These are phyloP conservation scores for Ophiostoma montium DNA, from an alignment of 2,329 filamentous ascomycete genomes.

Conservation along the genomic window DNA sequence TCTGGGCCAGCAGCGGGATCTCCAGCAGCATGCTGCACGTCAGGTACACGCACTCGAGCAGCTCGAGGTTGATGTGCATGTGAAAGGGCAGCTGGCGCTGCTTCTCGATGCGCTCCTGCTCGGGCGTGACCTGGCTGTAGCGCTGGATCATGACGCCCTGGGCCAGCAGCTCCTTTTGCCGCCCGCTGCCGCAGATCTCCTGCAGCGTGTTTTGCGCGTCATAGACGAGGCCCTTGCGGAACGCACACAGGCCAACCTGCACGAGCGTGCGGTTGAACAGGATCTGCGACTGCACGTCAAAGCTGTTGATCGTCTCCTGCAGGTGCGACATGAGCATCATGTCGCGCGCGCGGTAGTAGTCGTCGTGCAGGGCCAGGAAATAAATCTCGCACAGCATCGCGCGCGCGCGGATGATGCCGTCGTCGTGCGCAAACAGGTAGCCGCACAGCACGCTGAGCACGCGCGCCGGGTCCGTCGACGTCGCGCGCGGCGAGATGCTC, in stretches of 20 bases:
- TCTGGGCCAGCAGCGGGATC: slow-evolving; percentile 92
- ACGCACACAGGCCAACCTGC: slow-evolving; percentile 94
- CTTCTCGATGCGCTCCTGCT: slow-evolving; percentile 94
- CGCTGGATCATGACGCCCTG: slow-evolving; percentile 98
- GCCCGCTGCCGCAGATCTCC: slow-evolving; percentile 93
- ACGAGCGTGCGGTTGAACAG: slow-evolving; percentile 97
- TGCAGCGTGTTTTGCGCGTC: slow-evolving; percentile 96
- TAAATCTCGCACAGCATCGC: slow-evolving; percentile 99
- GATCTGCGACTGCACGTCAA: slow-evolving; percentile 94
- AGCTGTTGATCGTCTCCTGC: slow-evolving; percentile 91
- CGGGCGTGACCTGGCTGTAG: slow-evolving; percentile 88
- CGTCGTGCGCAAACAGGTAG: slow-evolving; percentile 87
- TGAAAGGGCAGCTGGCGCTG: slow-evolving; percentile 98
- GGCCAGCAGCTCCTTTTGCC: slow-evolving; percentile 93
- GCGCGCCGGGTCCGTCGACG: slow-evolving; percentile 52
- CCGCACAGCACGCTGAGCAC: slow-evolving; percentile 83
- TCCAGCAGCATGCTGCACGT: slow-evolving; percentile 99
- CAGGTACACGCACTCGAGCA: slow-evolving; percentile 95
- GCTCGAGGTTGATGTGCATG: slow-evolving; percentile 99
- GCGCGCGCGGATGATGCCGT: slow-evolving; percentile 88
- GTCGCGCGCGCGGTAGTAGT: slow-evolving; percentile 95
- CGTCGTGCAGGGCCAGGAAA: slow-evolving; percentile 91
- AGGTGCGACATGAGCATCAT: slow-evolving; percentile 99
- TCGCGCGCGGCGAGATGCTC: slow-evolving; percentile 59
- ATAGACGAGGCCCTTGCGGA: slow-evolving; percentile 92